Conservation (phyloP, 805 yeast genomes). For the Cyberlindnera bimundalis region DNA sequence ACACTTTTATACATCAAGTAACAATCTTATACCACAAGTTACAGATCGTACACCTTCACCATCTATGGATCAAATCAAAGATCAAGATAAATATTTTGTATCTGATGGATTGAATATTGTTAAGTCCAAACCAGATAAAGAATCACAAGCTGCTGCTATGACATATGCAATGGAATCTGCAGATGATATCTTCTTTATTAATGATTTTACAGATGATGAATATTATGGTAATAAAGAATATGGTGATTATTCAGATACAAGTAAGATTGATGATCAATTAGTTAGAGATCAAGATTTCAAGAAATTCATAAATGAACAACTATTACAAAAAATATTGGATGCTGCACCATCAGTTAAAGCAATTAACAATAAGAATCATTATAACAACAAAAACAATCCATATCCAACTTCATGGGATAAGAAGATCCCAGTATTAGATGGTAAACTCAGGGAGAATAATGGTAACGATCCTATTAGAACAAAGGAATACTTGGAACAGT, state of each 20-base stretch:
- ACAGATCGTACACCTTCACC: not conserved
- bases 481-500: conserved; percentile 22
- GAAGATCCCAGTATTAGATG: conserved; percentile 25
- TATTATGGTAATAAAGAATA: conserved; percentile 19
- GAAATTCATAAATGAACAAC: conserved; percentile 17
- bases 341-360: conserved; percentile 18
- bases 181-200: conserved; percentile 13
- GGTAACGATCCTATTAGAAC: conserved; percentile 25
- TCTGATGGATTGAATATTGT: conserved; percentile 11
- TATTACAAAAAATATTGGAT: conserved; percentile 15
- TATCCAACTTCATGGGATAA: conserved; percentile 13
- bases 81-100: conserved; percentile 5
- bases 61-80: not conserved
- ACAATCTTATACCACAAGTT: not conserved
- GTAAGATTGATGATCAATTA: conserved; percentile 14
- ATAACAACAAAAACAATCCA: conserved; percentile 18
- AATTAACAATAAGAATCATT: conserved; percentile 25
- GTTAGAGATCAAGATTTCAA: conserved; percentile 14
- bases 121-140: conserved; percentile 14
- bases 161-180: conserved; percentile 4
- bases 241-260: conserved; percentile 10
- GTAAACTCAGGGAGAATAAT: conserved; percentile 26
- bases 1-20: conserved; percentile 4
- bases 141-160: conserved; percentile 7
- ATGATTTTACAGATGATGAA: conserved; percentile 19